phyloP scores from a whole-genome alignment of 371 early-diverging fungal species.

The Lichtheimia ramosa region DNA sequence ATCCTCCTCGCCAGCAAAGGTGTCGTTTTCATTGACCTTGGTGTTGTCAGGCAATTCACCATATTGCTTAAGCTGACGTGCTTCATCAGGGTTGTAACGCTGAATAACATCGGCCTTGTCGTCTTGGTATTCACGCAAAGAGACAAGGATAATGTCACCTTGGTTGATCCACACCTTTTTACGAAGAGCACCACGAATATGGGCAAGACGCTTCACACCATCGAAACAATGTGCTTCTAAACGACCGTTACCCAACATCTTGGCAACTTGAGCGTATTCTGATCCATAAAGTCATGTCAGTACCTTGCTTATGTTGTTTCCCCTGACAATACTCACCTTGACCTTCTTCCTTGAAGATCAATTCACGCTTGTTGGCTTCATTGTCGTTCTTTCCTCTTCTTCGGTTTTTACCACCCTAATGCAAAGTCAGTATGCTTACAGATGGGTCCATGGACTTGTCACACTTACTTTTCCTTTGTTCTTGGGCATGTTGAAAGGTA shows the following conservation, averaged over 20 bases:
- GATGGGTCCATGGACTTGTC: background rate
- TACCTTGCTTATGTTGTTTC: no score
- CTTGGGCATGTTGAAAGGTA: conserved; percentile 67
- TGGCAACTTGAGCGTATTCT: conserved; percentile 95
- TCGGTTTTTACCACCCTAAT: conserved; percentile 95
- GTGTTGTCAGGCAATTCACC: conserved; percentile 97
- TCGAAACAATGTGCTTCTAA: conserved; percentile 95
- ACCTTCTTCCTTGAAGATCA: conserved; percentile 93
- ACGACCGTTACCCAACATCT: conserved; percentile 98
- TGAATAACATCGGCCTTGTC: conserved; percentile 96
- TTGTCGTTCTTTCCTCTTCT: conserved; percentile 97
- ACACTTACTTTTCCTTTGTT: conserved; percentile 84
- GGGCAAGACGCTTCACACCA: conserved; percentile 90
- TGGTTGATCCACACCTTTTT: conserved; percentile 92
- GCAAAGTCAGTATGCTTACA: background rate
- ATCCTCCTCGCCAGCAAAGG: conserved; percentile 70
- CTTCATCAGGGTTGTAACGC: conserved; percentile 98
- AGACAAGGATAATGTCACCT: conserved; percentile 95
- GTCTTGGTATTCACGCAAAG: conserved; percentile 96
- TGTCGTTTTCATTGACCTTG: conserved; percentile 79
- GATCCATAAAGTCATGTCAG: background rate
- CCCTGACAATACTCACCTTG: conserved; percentile 82
- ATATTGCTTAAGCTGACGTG: conserved; percentile 91
- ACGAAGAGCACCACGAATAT: conserved; percentile 97
- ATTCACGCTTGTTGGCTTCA: conserved; percentile 93